These are phyloP conservation scores for Scutellaria baicalensis DNA, from an alignment of 257 asterid species.

Conservation along the genomic window DNA sequence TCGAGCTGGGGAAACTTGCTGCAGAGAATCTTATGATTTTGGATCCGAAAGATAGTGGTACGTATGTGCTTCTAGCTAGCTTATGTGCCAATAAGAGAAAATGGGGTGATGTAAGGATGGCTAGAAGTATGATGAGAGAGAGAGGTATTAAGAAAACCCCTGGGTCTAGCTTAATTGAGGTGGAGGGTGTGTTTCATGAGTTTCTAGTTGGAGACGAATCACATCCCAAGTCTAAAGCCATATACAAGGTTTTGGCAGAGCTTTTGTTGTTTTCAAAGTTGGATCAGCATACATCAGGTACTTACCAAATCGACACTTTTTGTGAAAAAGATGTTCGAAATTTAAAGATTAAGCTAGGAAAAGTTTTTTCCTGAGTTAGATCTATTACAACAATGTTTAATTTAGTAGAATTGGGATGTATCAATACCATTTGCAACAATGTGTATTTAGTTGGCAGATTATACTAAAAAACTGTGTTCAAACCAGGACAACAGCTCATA, in stretches of 20 bases:
- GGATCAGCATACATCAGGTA: conserved; percentile 21
- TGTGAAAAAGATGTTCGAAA: not conserved
- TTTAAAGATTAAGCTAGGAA: too few species aligned
- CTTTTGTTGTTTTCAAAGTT: conserved; percentile 31
- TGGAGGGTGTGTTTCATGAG: conserved; percentile 56
- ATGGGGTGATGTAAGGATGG: conserved; percentile 61
- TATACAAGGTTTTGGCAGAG: conserved; percentile 36
- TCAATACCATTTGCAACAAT: not conserved
- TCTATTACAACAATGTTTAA: too few species aligned
- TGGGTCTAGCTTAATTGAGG: conserved; percentile 68
- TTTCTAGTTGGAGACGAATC: conserved; percentile 61
- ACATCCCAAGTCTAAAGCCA: conserved; percentile 40
- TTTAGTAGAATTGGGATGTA: too few species aligned
- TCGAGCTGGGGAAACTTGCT: conserved; percentile 63
- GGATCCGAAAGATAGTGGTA: conserved; percentile 78
- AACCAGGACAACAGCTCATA: not conserved
- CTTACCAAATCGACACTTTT: conserved; percentile 20
- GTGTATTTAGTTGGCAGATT: not conserved
- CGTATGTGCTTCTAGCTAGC: conserved; percentile 58
- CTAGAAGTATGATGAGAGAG: conserved; percentile 65
- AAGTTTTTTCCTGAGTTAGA: too few species aligned
- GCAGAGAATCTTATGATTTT: conserved; percentile 51
- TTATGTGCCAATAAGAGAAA: conserved; percentile 58
- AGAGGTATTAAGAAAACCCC: conserved; percentile 60
- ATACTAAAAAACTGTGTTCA: not conserved